A percentile compares a stretch with the other conserved stretches of the same genome.
These are phyloP conservation scores for Misopates orontium DNA, from an alignment of 257 asterid species.

Conservation along the genomic window DNA sequence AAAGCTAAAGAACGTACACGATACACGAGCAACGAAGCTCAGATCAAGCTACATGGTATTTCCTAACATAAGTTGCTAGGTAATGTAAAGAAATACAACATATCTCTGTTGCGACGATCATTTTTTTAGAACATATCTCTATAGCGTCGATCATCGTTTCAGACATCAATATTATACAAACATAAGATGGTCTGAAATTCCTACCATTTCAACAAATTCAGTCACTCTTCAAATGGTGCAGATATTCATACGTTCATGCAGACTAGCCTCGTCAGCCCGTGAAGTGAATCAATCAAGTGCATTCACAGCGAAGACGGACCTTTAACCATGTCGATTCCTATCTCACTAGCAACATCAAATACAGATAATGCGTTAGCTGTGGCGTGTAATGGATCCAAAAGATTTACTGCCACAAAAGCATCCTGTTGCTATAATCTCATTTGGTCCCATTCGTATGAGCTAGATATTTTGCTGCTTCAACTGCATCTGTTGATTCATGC, in stretches of 20 bases:
- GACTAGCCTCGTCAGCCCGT: conserved; percentile 45
- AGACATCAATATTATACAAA: too few relatives aligned
- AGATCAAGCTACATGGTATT: too few relatives aligned
- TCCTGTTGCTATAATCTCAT: conserved; percentile 88
- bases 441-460: conserved; percentile 71
- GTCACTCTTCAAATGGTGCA: conserved; percentile 25
- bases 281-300: conserved; percentile 68
- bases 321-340: conserved; percentile 55
- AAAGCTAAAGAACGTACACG: too few relatives aligned
- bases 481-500: conserved; percentile 65
- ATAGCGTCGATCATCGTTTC: too few relatives aligned
- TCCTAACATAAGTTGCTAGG: too few relatives aligned
- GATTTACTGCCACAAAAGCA: conserved; percentile 82
- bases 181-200: too few relatives aligned
- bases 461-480: conserved; percentile 75
- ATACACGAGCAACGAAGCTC: too few relatives aligned
- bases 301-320: conserved; percentile 86
- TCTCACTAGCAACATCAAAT: conserved; percentile 76
- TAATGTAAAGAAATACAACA: too few relatives aligned
- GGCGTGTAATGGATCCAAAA: conserved; percentile 66
- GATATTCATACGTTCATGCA: conserved; percentile 46
- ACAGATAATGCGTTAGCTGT: conserved; percentile 77
- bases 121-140: too few relatives aligned
- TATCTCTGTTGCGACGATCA: too few relatives aligned
- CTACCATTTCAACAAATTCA: too few relatives aligned